A percentile compares a stretch with the other conserved stretches of the same genome.
phyloP scores from a whole-genome alignment of 2,329 filamentous ascomycete genomes.

The Arthroderma uncinatum region DNA sequence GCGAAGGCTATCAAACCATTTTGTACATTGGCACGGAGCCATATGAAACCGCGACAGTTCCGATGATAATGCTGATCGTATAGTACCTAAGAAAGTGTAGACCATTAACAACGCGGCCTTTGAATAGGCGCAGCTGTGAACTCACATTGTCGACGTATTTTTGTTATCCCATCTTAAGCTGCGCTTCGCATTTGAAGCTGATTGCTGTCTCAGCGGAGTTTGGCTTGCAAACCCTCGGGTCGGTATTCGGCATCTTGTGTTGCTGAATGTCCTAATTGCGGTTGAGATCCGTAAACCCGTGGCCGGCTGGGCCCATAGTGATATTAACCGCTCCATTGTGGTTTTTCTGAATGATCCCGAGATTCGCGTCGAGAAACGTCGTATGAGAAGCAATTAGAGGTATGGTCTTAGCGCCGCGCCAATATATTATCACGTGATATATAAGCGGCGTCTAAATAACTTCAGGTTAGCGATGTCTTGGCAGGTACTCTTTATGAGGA shows the following conservation, averaged over 20 bases:
- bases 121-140: neutral
- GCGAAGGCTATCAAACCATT: constrained; percentile 38
- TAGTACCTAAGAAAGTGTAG: constrained; percentile 44
- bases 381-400: neutral
- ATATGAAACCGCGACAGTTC: constrained; percentile 53
- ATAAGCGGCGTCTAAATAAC: too few species aligned
- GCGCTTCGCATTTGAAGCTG: constrained; percentile 2
- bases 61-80: constrained; percentile 50
- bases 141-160: constrained; percentile 47
- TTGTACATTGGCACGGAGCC: constrained; percentile 58
- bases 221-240: constrained; percentile 8
- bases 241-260: neutral
- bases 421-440: neutral
- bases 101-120: neutral
- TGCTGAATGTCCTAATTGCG: neutral
- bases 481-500: too few species aligned
- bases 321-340: neutral
- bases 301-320: neutral
- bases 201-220: constrained; percentile 8
- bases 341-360: neutral
- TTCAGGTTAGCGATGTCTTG: too few species aligned
- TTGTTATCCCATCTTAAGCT: constrained; percentile 32
- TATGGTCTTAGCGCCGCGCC: neutral
- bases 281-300: neutral
- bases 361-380: neutral